Conservation (phyloP, 1,139 yeast genomes). For the Kurtzmaniella quercitrusa region DNA sequence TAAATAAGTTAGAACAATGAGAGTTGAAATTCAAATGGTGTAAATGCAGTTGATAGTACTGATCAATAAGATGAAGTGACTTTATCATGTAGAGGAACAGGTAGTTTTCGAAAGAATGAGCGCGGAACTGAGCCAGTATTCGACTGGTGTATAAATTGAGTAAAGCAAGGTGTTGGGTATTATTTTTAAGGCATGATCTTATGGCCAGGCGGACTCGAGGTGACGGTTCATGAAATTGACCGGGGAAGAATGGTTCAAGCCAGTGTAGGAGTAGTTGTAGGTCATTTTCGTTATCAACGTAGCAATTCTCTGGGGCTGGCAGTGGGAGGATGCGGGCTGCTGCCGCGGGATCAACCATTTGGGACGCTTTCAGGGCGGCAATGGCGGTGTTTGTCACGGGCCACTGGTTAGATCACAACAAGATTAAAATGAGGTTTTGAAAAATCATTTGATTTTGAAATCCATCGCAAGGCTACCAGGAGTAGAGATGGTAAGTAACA, state of each 20-base stretch:
- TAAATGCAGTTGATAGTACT: slow-evolving; percentile 15
- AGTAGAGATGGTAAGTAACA: neutral
- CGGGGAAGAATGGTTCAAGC: slow-evolving; percentile 32
- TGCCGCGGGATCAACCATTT: neutral
- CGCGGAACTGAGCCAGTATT: slow-evolving; percentile 10
- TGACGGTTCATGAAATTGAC: slow-evolving; percentile 22
- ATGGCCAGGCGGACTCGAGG: slow-evolving; percentile 36
- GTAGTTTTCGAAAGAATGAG: slow-evolving; percentile 1
- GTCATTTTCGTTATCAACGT: slow-evolving; percentile 40
- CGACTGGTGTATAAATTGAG: slow-evolving; percentile 34
- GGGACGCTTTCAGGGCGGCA: neutral
- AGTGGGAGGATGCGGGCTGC: neutral
- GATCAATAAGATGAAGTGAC: slow-evolving; percentile 13
- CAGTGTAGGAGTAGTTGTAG: slow-evolving; percentile 34
- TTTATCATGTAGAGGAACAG: slow-evolving; percentile 12
- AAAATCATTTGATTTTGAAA: neutral
- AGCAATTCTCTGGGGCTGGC: slow-evolving; percentile 3
- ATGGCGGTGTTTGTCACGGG: neutral
- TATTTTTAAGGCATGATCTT: slow-evolving; percentile 35
- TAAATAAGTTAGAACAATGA: slow-evolving; percentile 18
- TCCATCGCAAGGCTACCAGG: neutral
- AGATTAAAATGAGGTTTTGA: neutral
- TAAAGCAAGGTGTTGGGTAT: slow-evolving; percentile 29
- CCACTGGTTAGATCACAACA: neutral
- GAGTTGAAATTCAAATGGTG: slow-evolving; percentile 18